A percentile compares a stretch with the other conserved stretches of the same genome.
Conservation (phyloP, 768 basidiomycete species). For the Amanita molliuscula region DNA sequence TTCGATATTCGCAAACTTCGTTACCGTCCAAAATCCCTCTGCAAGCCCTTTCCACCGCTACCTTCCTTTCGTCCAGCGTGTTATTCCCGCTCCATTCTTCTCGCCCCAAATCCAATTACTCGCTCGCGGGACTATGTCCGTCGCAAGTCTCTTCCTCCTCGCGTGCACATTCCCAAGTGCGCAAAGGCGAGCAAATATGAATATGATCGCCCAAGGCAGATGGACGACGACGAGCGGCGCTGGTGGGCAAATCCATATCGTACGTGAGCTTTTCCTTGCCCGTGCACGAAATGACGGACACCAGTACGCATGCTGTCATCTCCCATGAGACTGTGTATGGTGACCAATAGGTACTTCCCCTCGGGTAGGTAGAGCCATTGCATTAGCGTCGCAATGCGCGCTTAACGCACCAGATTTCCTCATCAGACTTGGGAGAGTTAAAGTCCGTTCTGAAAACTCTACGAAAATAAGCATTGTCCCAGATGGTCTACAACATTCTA, state of each 20-base stretch:
- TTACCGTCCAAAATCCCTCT: conserved; percentile 16
- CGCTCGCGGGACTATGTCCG: conserved; percentile 34
- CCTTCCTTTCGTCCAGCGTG: conserved; percentile 36
- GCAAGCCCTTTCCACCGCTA: conserved; percentile 21
- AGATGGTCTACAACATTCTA: conserved; percentile 59
- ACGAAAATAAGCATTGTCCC: conserved; percentile 21
- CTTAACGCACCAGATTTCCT: conserved; percentile 42
- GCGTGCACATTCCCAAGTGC: conserved; percentile 21
- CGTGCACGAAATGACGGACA: neutral
- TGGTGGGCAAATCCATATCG: conserved; percentile 76
- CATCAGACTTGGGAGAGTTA: conserved; percentile 44
- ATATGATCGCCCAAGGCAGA: conserved; percentile 37
- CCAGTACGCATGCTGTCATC: conserved; percentile 46
- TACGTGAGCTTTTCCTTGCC: conserved; percentile 24
- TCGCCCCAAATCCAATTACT: conserved; percentile 49
- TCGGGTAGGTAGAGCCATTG: conserved; percentile 29
- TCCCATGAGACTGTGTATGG: conserved; percentile 46
- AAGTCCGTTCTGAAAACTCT: conserved; percentile 20
- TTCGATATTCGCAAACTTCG: conserved; percentile 11
- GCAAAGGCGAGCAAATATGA: conserved; percentile 12
- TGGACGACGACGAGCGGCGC: conserved; percentile 49
- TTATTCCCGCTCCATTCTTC: conserved; percentile 49
- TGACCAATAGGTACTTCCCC: conserved; percentile 44
- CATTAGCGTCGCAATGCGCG: neutral
- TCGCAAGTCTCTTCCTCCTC: conserved; percentile 52